These are phyloP conservation scores for Chlorella sorokiniana DNA, from an alignment of 139 green algal species.

Conservation along the genomic window DNA sequence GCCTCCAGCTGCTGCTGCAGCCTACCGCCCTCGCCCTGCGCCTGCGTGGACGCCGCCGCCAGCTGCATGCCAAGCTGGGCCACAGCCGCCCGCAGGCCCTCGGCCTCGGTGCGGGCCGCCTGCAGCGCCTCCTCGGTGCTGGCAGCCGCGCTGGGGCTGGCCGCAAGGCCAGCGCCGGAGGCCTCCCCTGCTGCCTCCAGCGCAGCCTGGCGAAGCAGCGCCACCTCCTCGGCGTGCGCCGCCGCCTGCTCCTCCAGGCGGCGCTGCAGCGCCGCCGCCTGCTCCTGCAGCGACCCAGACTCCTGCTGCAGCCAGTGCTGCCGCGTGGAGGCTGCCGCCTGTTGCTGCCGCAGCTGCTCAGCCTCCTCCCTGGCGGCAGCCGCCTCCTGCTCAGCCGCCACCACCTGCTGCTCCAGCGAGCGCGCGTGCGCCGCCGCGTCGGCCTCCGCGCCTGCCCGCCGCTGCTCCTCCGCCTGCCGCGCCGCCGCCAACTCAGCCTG, in stretches of 20 bases:
- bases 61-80: constrained; percentile 5
- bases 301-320: constrained; percentile 31
- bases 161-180: neutral
- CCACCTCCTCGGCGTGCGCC: constrained; percentile 3
- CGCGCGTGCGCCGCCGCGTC: neutral
- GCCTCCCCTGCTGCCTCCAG: neutral
- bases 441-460: neutral
- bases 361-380: neutral
- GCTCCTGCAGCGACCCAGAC: constrained; percentile 10
- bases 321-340: neutral
- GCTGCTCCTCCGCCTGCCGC: constrained; percentile 8
- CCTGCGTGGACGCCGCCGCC: constrained; percentile 15
- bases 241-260: constrained; percentile 21
- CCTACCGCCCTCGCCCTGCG: neutral
- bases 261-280: constrained; percentile 17
- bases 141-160: neutral
- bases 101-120: neutral
- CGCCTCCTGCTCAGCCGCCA: constrained; percentile 19
- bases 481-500: constrained; percentile 2
- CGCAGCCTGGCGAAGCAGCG: neutral
- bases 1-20: constrained; percentile 34
- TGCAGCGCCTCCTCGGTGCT: constrained; percentile 1
- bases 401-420: constrained; percentile 7
- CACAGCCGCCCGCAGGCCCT: neutral
- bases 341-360: neutral